Evolutionary conservation across 2,329 filamentous ascomycete genomes (phyloP), one percentile per base, ranked within the genome.

Genomic region (Clonostachys solani): DNA sequence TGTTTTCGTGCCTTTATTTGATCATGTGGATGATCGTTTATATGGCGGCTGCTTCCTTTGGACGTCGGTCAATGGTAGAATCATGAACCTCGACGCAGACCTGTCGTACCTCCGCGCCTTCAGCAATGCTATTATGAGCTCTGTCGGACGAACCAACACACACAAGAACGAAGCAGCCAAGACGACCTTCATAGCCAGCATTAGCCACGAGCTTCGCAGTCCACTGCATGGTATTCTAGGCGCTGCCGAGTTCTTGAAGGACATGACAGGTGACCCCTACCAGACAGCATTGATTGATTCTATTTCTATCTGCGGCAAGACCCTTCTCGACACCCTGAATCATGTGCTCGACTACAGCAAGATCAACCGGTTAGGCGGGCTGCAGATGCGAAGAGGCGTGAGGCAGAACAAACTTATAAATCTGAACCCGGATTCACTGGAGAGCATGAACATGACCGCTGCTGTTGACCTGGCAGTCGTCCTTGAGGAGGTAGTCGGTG

Each of bases 201-300:
- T 83, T 50, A 80, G 76, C 17, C 79, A 83, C 56, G 79, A 82
- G 47, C 57, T 82, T 13, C 66, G 79, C 33, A 78, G 72, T 5
- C 79, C 79, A 0, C 57, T 82, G 2, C 78, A 83, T 50, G 79
- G 79, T 2, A 80, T 83, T 40, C 59, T 82, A 0, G 77, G 74
- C 1, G 79, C 63, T 52, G 66, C 69, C 2, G 74, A 78, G 46
- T 71, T 79, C 38, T 59, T 81, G 4, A 66, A 68, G 19, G 73
- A 77, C 15, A 70, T 69, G 9, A 54, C 56, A 4, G 58, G 56
- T 2, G 60, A 65, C 17, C 56, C 62, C 0, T 65, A 67, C 42
- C 72, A 75, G 55, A 57, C 54, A 1, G 68, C 66, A 16, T 66
- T 75, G 47, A 62, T 75, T 4, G 63, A 63, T 41, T 72, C 72